phyloP scores from a whole-genome alignment of 768 basidiomycete species.

The Tephrocybe sp. region DNA sequence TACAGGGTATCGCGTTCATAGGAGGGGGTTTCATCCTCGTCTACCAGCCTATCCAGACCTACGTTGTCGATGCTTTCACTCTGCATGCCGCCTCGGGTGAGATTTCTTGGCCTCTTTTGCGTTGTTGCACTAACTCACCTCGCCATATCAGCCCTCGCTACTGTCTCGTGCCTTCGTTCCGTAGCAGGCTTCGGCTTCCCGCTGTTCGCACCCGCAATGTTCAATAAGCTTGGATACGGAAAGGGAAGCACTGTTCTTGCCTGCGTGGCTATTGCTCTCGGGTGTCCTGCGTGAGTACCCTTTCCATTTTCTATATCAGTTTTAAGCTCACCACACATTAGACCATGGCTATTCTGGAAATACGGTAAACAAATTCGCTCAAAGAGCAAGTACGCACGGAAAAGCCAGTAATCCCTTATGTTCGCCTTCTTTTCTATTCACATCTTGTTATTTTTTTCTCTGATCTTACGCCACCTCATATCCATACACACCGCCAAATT shows the following conservation, averaged over 20 bases:
- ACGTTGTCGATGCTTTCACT: constrained; percentile 67
- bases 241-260: constrained; percentile 71
- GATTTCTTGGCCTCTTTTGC: background rate
- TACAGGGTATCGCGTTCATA: constrained; percentile 55
- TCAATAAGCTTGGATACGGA: constrained; percentile 62
- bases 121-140: background rate
- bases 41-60: constrained; percentile 66
- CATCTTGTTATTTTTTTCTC: too few species aligned
- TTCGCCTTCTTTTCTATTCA: background rate
- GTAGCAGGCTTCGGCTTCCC: constrained; percentile 76
- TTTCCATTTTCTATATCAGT: background rate
- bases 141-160: constrained; percentile 54
- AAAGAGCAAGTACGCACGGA: constrained; percentile 43
- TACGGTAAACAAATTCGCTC: constrained; percentile 44
- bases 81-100: constrained; percentile 67
- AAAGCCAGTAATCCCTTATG: constrained; percentile 12
- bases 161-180: constrained; percentile 61
- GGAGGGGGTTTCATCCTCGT: constrained; percentile 58
- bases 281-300: constrained; percentile 57
- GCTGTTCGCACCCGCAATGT: constrained; percentile 75
- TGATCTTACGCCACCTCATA: too few species aligned
- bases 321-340: constrained; percentile 10
- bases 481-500: too few species aligned
- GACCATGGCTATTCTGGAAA: constrained; percentile 35
- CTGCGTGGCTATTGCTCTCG: constrained; percentile 52